Base-by-base conservation (phyloP, 2,329 filamentous ascomycete species). In the Hypoxylon sp. region DNA sequence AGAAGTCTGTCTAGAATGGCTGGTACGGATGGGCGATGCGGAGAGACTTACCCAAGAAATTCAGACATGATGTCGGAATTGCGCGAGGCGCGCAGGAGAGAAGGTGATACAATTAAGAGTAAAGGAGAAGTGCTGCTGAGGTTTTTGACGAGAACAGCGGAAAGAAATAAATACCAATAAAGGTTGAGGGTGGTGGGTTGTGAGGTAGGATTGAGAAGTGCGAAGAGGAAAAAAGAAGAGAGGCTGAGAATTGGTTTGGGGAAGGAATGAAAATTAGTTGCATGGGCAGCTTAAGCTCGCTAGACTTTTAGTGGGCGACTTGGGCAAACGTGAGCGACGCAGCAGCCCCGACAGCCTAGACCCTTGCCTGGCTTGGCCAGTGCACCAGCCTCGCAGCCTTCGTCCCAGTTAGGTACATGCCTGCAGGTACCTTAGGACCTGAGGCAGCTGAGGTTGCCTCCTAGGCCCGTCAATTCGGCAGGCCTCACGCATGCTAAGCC, bases 21-120 rank as follows among this genome's bases (percentile, higher is more conserved):
- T 43, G 26, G 18, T 29, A 31, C 11, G n/a, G 29, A 37, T n/a
- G 11, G 18, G 29, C 18, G 51, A 54, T 29, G 40, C 41, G 54
- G 48, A 52, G 37, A 52, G 48, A 67, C 70, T 64, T 78, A 85
- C 83, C 83, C 83, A 71, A 85, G 77, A 72, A 84, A 85, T 78
- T 85, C 83, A 75, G 83, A 85, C 83, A 85, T 85, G 58, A 47
- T 67, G 58, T 46, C 49, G 43, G 55, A 57, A 58, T 20, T 67
- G 69, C 69, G 68, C 67, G 24, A 54, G 45, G 54, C 56, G 69
- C 69, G 68, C 69, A 58, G 48, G 29, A 24, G 38, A 48, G 58
- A 52, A 55, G 15, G 33, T 43, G 58, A 64, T 48, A 26, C 29
- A 60, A 53, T 21, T 35, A 58, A 59, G 20, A 41, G 18, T 53